Percentiles rank a stretch among this genome's conserved stretches.
These are phyloP conservation scores for Phyllachora maydis DNA, from an alignment of 2,329 filamentous ascomycete genomes.

Conservation along the genomic window DNA sequence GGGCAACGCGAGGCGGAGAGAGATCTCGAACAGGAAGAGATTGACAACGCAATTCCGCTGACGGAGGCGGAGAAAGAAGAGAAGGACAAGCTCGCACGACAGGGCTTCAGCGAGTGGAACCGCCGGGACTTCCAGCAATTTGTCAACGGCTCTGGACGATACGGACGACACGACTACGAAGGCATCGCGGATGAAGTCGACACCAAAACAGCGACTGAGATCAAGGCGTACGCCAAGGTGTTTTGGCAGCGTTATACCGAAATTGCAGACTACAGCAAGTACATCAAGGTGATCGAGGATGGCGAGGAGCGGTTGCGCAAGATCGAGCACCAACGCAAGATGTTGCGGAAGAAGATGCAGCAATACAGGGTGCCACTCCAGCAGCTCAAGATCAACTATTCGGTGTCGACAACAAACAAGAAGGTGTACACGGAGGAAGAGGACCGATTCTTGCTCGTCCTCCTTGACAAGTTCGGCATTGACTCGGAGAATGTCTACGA, in stretches of 20 bases:
- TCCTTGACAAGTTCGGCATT: constrained; percentile 80
- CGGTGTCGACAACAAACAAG: constrained; percentile 97
- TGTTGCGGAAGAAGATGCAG: constrained; percentile 85
- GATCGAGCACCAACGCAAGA: constrained; percentile 79
- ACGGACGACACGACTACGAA: constrained; percentile 69
- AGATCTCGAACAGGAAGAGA: constrained; percentile 72
- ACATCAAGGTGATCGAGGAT: constrained; percentile 74
- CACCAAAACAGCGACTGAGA: constrained; percentile 67
- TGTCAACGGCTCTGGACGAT: constrained; percentile 84
- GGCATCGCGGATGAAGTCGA: constrained; percentile 79
- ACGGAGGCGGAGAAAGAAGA: constrained; percentile 79
- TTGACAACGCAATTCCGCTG: constrained; percentile 74
- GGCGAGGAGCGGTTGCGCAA: constrained; percentile 81
- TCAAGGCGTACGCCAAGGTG: constrained; percentile 79
- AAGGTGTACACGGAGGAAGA: constrained; percentile 99
- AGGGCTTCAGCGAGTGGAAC: constrained; percentile 92
- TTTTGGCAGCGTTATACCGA: constrained; percentile 95
- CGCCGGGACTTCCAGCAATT: constrained; percentile 97
- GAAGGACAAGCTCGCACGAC: constrained; percentile 60
- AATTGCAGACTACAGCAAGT: constrained; percentile 74
- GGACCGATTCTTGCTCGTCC: constrained; percentile 82
- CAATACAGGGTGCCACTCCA: constrained; percentile 95
- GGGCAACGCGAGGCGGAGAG: constrained; percentile 76
- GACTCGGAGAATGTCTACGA: constrained; percentile 85
- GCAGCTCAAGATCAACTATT: constrained; percentile 97